Evolutionary conservation across 306 rosid species (phyloP).

Genomic region (Leucaena leucocephala): DNA sequence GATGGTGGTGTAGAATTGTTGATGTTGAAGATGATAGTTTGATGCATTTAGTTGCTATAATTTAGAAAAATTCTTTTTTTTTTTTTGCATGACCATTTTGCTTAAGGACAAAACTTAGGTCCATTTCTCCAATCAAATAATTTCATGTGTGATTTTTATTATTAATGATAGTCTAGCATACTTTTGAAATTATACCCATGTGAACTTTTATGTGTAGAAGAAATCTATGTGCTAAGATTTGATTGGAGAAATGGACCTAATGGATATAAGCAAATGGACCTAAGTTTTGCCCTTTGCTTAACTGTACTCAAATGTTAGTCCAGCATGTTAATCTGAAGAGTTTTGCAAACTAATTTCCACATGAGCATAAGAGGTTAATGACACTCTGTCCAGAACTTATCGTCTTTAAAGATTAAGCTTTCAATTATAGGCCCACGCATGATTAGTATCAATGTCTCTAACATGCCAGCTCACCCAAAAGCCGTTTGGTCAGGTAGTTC

Average conservation of each 20-base stretch:
- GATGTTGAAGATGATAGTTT: not conserved
- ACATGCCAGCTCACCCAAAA: not conserved
- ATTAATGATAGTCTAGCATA: too few species aligned
- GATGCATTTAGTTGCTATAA: not conserved
- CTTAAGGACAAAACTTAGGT: not conserved
- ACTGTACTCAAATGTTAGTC: not conserved
- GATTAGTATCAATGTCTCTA: not conserved
- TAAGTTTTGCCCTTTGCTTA: not conserved
- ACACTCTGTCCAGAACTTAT: not conserved
- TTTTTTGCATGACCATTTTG: not conserved
- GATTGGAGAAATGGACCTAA: too few species aligned
- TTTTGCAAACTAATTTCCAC: not conserved
- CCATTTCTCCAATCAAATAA: too few species aligned
- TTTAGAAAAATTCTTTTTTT: not conserved
- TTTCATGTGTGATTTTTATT: too few species aligned
- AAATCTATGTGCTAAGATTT: too few species aligned
- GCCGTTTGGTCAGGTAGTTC: not conserved
- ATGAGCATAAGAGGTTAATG: not conserved
- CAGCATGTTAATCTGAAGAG: not conserved
- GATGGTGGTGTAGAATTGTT: conserved; percentile 14
- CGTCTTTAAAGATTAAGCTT: not conserved
- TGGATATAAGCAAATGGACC: too few species aligned
- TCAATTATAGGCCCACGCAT: not conserved
- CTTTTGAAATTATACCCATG: too few species aligned
- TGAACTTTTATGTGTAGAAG: too few species aligned